Conservation (phyloP, 2,329 filamentous ascomycete species). For the Penicillium fuscoglaucum region DNA sequence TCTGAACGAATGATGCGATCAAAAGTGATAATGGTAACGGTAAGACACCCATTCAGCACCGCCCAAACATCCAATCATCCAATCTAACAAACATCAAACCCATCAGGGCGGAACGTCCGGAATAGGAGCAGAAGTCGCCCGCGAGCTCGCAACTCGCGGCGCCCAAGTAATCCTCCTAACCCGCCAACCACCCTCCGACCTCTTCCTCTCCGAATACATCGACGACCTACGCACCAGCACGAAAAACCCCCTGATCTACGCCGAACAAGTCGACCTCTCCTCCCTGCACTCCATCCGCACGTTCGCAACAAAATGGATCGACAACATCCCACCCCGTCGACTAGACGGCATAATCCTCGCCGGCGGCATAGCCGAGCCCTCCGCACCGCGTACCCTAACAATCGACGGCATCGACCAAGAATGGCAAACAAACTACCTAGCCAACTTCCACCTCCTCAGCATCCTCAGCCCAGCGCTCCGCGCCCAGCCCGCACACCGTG, state of each 20-base stretch:
- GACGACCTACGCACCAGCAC: slow-evolving; percentile 78
- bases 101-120: slow-evolving; percentile 81
- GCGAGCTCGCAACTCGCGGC: slow-evolving; percentile 74
- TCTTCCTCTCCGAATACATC: slow-evolving; percentile 89
- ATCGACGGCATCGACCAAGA: slow-evolving; percentile 80
- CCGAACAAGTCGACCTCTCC: slow-evolving; percentile 87
- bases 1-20: slow-evolving; percentile 86
- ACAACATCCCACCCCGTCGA: slow-evolving; percentile 84
- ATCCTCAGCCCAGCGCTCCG: slow-evolving; percentile 88
- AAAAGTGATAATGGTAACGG: slow-evolving; percentile 90
- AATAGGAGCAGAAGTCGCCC: slow-evolving; percentile 75
- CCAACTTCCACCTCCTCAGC: slow-evolving; percentile 91
- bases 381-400: slow-evolving; percentile 59
- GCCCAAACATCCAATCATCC: neutral
- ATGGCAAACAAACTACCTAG: slow-evolving; percentile 93
- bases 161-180: slow-evolving; percentile 91
- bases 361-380: slow-evolving; percentile 67
- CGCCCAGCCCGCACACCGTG: slow-evolving; percentile 88
- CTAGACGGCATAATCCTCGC: slow-evolving; percentile 91
- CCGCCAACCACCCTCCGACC: slow-evolving; percentile 74
- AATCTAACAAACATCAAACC: slow-evolving; percentile 14
- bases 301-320: slow-evolving; percentile 97
- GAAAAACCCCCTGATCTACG: slow-evolving; percentile 85
- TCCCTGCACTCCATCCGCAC: slow-evolving; percentile 86
- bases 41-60: slow-evolving; percentile 37